A percentile compares a stretch with the other conserved stretches of the same genome.
Evolutionary conservation across 2,329 filamentous ascomycete genomes (phyloP).

Genomic region (Harringtonia lauricola): DNA sequence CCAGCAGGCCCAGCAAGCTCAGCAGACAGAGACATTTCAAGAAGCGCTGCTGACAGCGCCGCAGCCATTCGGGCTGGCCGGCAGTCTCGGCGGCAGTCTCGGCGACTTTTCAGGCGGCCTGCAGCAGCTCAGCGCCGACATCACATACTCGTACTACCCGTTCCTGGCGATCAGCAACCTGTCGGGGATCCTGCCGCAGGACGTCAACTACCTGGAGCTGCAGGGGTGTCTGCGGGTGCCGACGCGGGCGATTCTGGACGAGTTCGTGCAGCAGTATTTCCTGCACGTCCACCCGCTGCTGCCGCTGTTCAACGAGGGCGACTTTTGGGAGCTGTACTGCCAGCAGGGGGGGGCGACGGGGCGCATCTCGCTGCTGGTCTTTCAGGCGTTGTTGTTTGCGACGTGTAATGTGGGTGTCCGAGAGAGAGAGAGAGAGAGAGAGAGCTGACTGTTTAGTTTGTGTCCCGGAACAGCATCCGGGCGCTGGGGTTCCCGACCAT

Average conservation of each 20-base stretch:
- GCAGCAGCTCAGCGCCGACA: conserved; percentile 6
- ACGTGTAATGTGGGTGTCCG: conserved; percentile 1
- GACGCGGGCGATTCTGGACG: conserved; percentile 27
- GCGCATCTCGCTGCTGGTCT: conserved; percentile 28
- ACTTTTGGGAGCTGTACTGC: conserved; percentile 35
- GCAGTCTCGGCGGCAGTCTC: too few species aligned
- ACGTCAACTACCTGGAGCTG: conserved; percentile 33
- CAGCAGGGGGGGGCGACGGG: conserved; percentile 14
- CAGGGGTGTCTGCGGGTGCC: conserved; percentile 36
- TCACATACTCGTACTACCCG: conserved; percentile 29
- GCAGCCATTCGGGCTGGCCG: too few species aligned
- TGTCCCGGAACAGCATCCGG: conserved; percentile 9
- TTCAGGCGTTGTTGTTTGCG: conserved; percentile 32
- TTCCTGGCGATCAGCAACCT: conserved; percentile 28
- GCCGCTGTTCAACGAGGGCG: conserved; percentile 32
- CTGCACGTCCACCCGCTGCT: conserved; percentile 33
- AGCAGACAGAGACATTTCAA: too few species aligned
- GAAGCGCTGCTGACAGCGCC: too few species aligned
- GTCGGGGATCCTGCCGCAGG: conserved; percentile 28
- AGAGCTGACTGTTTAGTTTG: conserved; percentile 2
- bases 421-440: background rate
- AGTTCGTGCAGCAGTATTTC: conserved; percentile 37
- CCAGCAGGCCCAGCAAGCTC: too few species aligned
- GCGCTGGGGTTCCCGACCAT: conserved; percentile 10
- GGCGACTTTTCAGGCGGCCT: background rate